Evolutionary conservation across 352 stramenopile genomes (phyloP).

Genomic region (Globisporangium mamillatum): DNA sequence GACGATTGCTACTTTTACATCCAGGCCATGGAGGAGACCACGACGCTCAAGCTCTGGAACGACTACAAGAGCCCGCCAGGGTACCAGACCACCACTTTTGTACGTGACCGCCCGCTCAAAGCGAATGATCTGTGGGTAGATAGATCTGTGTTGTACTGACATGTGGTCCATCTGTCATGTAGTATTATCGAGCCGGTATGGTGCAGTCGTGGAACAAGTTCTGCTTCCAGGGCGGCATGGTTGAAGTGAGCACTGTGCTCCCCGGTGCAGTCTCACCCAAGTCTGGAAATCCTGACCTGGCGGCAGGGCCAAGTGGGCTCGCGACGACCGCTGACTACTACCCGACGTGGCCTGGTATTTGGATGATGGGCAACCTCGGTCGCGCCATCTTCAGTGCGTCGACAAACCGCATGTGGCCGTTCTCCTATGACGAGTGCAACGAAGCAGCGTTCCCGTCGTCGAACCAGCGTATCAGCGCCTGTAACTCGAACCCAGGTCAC

Average conservation of each 20-base stretch:
- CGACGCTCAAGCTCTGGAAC: conserved; percentile 53
- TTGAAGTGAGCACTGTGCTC: conserved; percentile 88
- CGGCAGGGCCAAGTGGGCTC: conserved; percentile 48
- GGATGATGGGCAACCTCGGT: conserved; percentile 96
- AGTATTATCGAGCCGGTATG: conserved; percentile 71
- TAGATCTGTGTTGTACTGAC: conserved; percentile 20
- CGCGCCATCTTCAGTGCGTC: conserved; percentile 93
- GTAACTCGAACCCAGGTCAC: conserved; percentile 88
- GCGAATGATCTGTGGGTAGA: conserved; percentile 6
- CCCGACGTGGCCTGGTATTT: conserved; percentile 93
- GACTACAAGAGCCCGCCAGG: conserved; percentile 50
- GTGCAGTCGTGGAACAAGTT: conserved; percentile 95
- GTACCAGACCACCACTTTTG: conserved; percentile 44
- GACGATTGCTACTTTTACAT: conserved; percentile 66
- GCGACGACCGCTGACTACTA: conserved; percentile 61
- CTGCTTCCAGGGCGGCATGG: conserved; percentile 93
- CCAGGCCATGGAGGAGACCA: conserved; percentile 41
- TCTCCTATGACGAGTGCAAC: conserved; percentile 93
- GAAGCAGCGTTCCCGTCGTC: conserved; percentile 46
- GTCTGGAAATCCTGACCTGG: conserved; percentile 41
- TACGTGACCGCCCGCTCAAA: neutral
- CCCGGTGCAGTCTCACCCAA: conserved; percentile 61
- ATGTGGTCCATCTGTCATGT: conserved; percentile 22
- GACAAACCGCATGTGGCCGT: conserved; percentile 95
- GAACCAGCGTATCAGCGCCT: conserved; percentile 86